phyloP scores from a whole-genome alignment of 805 yeast species.

The Sugiyamaella americana region DNA sequence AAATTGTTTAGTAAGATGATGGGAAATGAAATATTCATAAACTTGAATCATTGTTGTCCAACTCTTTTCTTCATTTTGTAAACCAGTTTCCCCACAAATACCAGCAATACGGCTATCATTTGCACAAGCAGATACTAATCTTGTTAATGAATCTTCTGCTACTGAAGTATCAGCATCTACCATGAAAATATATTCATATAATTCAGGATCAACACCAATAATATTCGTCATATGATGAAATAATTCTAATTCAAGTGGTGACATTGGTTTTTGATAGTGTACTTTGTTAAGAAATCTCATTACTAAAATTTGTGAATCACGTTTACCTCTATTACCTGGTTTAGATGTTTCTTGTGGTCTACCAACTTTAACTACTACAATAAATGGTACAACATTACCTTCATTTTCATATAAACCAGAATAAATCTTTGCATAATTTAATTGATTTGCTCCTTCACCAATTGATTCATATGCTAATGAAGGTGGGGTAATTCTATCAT shows the following conservation, averaged over 20 bases:
- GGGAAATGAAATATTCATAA: conserved; percentile 58
- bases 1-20: conserved; percentile 57
- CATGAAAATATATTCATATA: conserved; percentile 50
- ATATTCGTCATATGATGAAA: conserved; percentile 50
- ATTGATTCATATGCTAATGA: conserved; percentile 51
- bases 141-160: conserved; percentile 46
- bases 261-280: conserved; percentile 55
- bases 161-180: conserved; percentile 62
- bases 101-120: conserved; percentile 54
- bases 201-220: conserved; percentile 56
- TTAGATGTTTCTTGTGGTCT: conserved; percentile 43
- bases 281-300: conserved; percentile 56
- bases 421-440: conserved; percentile 55
- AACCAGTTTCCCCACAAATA: conserved; percentile 57
- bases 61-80: conserved; percentile 47
- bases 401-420: conserved; percentile 56
- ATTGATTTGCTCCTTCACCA: conserved; percentile 54
- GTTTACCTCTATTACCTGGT: conserved; percentile 62
- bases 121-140: conserved; percentile 54
- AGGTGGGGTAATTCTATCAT: conserved; percentile 44
- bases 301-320: conserved; percentile 55
- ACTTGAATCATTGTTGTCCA: conserved; percentile 61
- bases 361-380: conserved; percentile 53
- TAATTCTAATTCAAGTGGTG: conserved; percentile 49
- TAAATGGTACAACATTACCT: conserved; percentile 48